Evolutionary conservation across 257 asterid species (phyloP), one percentile per base, ranked within the genome.

Genomic region (Haberlea rhodopensis): DNA sequence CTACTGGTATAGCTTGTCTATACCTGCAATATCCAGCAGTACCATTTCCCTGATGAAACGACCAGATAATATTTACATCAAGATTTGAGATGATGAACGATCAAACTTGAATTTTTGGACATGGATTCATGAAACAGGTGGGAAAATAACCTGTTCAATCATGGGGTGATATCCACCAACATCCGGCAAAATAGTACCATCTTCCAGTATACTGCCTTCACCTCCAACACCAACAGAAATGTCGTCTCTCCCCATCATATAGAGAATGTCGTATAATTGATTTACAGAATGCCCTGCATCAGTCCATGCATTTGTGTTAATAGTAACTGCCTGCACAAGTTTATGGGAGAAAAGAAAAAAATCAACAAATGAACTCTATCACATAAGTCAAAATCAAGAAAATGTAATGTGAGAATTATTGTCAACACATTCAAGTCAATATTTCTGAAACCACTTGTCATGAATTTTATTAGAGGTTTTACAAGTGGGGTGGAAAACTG

Each of bases 181-280:
- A 67, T 86, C 60, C 6, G 91, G 84, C 40, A 75, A 63, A 6
- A 91, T 78, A 34, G 82, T 75, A n/a, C 92, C 95, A 73, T 91
- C 84, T 60, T 85, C 75, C 60, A 80, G 87, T 63, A 91, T 85
- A 60, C 87, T 90, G 45, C 96, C 98, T 70, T 88, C 96, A 22
- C 98, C 96, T 58, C 98, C 98, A 5, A 91, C 82, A 1, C 98
- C 98, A 62, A 91, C 96, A 4, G 85, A 79, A 63, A 88, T 69
- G 54, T 91, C 96, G 9, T 91, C 96, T 7, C 98, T 68, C 13
- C 87, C 95, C 98, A 91, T 88, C 98, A 91, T 91, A 80, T 80
- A 82, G 65, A 91, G 98, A 53, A 86, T 49, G 69, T 91, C 96
- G 61, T 91, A 91, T 8, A 91, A 25, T 24, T 88, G 96, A 78